Percentiles rank a stretch among this genome's conserved stretches.
Conservation (phyloP, 352 stramenopile genomes). For the Globisporangium cystogenes region DNA sequence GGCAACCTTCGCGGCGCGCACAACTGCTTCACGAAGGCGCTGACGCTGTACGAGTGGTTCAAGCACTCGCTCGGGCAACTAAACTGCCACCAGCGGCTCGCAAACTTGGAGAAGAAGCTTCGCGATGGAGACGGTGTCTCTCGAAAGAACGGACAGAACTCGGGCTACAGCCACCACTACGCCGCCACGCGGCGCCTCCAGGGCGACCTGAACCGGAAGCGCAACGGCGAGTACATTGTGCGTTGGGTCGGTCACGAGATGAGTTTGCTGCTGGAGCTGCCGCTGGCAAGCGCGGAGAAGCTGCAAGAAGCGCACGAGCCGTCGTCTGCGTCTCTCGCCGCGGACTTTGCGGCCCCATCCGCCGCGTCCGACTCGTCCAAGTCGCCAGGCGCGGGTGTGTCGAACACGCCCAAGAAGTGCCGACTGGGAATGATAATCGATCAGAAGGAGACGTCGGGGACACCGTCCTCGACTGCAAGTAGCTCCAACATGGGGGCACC, state of each 20-base stretch:
- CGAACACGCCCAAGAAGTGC: slow-evolving; percentile 52
- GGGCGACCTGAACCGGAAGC: slow-evolving; percentile 78
- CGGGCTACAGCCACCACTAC: slow-evolving; percentile 74
- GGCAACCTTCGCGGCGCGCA: slow-evolving; percentile 70
- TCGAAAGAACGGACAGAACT: slow-evolving; percentile 46
- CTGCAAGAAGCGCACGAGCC: slow-evolving; percentile 36
- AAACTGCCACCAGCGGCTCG: slow-evolving; percentile 77
- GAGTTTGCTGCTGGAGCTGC: slow-evolving; percentile 70
- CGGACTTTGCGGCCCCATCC: slow-evolving; percentile 4
- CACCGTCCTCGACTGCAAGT: background rate
- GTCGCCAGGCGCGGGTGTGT: slow-evolving; percentile 19
- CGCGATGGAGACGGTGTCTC: slow-evolving; percentile 56
- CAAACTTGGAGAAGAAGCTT: slow-evolving; percentile 82
- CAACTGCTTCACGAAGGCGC: slow-evolving; percentile 74
- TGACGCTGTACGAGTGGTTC: slow-evolving; percentile 82
- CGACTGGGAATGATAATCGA: slow-evolving; percentile 47
- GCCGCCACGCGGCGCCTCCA: slow-evolving; percentile 64
- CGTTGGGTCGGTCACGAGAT: slow-evolving; percentile 80
- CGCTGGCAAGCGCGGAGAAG: slow-evolving; percentile 33
- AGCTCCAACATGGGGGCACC: slow-evolving; percentile 6
- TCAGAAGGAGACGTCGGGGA: slow-evolving; percentile 28
- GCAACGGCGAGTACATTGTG: slow-evolving; percentile 75
- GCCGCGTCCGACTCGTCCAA: slow-evolving; percentile 2
- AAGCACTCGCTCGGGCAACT: slow-evolving; percentile 72
- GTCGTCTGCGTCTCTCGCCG: slow-evolving; percentile 8